phyloP scores from a whole-genome alignment of 2,329 filamentous ascomycete species.

The Talaromyces sp. region DNA sequence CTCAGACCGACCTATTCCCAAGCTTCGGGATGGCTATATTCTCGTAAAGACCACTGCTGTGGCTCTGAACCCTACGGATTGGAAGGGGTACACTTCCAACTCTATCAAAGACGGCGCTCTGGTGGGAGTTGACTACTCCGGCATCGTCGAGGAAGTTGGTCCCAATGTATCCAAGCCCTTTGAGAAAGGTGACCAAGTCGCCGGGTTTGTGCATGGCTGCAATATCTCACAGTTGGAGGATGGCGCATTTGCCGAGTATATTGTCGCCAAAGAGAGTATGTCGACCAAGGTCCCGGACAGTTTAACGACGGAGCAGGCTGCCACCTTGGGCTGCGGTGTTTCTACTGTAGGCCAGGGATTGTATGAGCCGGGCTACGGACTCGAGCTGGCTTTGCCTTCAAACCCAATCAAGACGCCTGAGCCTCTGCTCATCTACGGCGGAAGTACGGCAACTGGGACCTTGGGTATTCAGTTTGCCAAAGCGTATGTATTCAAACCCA shows the following conservation, averaged over 20 bases:
- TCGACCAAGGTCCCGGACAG: constrained; percentile 43
- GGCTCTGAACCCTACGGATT: constrained; percentile 54
- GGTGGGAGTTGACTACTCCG: constrained; percentile 30
- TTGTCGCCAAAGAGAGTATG: constrained; percentile 35
- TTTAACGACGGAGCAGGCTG: constrained; percentile 48
- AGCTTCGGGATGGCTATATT: constrained; percentile 7
- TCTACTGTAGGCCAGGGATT: constrained; percentile 47
- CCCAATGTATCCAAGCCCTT: constrained; percentile 24
- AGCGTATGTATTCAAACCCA: constrained; percentile 18
- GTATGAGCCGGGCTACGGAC: constrained; percentile 22
- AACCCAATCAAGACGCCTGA: constrained; percentile 38
- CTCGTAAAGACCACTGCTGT: constrained; percentile 45
- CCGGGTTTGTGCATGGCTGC: constrained; percentile 36
- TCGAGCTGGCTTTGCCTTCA: constrained; percentile 30
- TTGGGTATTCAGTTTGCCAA: constrained; percentile 38
- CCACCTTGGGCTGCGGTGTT: constrained; percentile 49
- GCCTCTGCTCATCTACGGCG: constrained; percentile 42
- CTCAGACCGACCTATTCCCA: constrained; percentile 6
- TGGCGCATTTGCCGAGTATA: constrained; percentile 40
- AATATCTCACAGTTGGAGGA: constrained; percentile 34
- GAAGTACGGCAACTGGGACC: constrained; percentile 34
- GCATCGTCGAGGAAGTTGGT: constrained; percentile 29
- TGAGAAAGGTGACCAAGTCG: constrained; percentile 30
- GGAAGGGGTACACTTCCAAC: constrained; percentile 42
- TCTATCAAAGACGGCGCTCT: constrained; percentile 25